A percentile compares a stretch with the other conserved stretches of the same genome.
These are phyloP conservation scores for Cymodocea nodosa DNA, from an alignment of 116 monocot species.

Conservation along the genomic window DNA sequence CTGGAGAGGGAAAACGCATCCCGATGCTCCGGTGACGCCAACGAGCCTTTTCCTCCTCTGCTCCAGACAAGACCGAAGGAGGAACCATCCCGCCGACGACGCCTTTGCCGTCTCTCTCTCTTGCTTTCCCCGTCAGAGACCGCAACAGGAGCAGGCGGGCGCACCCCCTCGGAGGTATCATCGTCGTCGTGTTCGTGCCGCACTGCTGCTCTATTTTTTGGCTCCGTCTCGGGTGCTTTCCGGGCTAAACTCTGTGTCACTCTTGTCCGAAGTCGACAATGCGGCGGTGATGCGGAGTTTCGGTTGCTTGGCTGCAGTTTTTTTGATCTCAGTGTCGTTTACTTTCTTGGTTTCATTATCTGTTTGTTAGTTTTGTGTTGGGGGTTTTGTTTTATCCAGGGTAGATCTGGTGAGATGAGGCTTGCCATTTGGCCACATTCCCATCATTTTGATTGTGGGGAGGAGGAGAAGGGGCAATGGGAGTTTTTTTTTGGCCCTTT, in stretches of 20 bases:
- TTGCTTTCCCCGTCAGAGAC: background rate
- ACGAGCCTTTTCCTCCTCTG: background rate
- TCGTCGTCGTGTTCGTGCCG: background rate
- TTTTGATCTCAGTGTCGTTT: background rate
- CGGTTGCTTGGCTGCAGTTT: background rate
- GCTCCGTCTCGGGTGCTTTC: too few relatives aligned
- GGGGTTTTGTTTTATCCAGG: background rate
- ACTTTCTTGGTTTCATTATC: too few relatives aligned
- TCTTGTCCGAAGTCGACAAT: background rate
- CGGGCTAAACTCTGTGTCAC: background rate
- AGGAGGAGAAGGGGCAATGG: background rate
- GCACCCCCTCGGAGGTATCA: background rate
- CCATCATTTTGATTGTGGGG: background rate
- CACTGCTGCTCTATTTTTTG: background rate
- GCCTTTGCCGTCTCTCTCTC: background rate
- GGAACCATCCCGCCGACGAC: background rate
- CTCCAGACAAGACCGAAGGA: background rate
- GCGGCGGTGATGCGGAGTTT: background rate
- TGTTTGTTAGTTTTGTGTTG: too few relatives aligned
- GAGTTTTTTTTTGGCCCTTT: background rate
- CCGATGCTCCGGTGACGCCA: background rate
- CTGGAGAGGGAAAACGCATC: background rate
- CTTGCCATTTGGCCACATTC: background rate
- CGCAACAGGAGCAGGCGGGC: too few relatives aligned
- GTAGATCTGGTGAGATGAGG: background rate